These are phyloP conservation scores for Naegleria fowleri DNA, from an alignment of 208 protist species.

Conservation along the genomic window DNA sequence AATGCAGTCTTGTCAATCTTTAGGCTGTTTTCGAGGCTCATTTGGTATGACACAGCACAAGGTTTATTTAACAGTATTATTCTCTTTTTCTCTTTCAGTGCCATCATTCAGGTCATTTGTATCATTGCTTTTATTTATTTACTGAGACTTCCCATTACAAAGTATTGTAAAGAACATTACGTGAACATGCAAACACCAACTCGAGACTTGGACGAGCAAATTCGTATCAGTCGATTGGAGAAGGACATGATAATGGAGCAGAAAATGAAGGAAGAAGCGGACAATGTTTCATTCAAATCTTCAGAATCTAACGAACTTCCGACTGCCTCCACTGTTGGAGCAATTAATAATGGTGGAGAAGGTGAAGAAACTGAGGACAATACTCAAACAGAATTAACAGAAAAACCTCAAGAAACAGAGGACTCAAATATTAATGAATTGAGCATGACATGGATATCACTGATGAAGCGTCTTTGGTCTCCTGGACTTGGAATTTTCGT, in stretches of 20 bases:
- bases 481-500: constrained; percentile 2
- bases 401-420: neutral
- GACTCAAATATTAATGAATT: neutral
- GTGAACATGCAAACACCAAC: neutral
- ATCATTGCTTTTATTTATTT: constrained; percentile 9
- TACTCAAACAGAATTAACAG: neutral
- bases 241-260: neutral
- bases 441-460: neutral
- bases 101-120: neutral
- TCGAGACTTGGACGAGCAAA: too few species aligned
- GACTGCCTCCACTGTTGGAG: neutral
- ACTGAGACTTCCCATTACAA: neutral
- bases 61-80: neutral
- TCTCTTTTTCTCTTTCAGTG: neutral
- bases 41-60: neutral
- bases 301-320: neutral
- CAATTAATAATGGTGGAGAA: neutral
- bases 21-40: neutral
- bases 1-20: neutral
- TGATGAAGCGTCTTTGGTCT: neutral
- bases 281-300: neutral
- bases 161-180: neutral
- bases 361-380: neutral
- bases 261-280: neutral
- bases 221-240: neutral